Base-by-base conservation (phyloP, 106 monocot genomes). In the Xerophyta viscosa region DNA sequence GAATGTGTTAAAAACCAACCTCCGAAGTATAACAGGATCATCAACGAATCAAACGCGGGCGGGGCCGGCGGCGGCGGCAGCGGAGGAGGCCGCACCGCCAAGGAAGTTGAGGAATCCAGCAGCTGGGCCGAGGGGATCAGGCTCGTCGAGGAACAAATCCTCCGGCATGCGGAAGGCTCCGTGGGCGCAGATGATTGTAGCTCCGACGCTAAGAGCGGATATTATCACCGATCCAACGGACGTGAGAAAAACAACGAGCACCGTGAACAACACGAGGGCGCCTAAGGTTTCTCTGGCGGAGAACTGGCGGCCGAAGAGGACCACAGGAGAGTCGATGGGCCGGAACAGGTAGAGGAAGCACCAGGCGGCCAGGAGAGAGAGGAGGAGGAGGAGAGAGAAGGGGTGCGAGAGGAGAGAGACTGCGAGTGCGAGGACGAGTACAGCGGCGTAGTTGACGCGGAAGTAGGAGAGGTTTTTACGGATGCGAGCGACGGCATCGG, bases 321-420 rank as follows among this genome's bases (percentile, higher is more conserved):
- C 58, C 9, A 79, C 48, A 0, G 79, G 79, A 0, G 65, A 45
- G 6, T 73, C 68, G n/a, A 60, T 31, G 44, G 79, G 59, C 19
- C 79, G 79, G 63, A 67, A 79, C 58, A 79, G 48, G 64, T 79
- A 79, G 47, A 79, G 67, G 54, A 64, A 64, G 48, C 19, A 58
- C 79, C 79, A 79, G 26, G 73, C 64, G 48, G 63, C 56, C 27
- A 68, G 47, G 52, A 79, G 79, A 15, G 73, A 52, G 29, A 61
- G 43, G 39, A 79, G 52, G 57, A 69, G 48, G 59, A 73, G 25
- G 53, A 79, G 73, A 14, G 73, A 67, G 58, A 79, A 61, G n/a
- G 79, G 79, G 64, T 79, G 68, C 31, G 73, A 48, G 30, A 79
- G 59, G 20, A 79, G 73, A 25, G 73, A 79, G 49, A 73, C 20